Evolutionary conservation across 768 basidiomycete genomes (phyloP).

Genomic region (Amanita molliuscula): DNA sequence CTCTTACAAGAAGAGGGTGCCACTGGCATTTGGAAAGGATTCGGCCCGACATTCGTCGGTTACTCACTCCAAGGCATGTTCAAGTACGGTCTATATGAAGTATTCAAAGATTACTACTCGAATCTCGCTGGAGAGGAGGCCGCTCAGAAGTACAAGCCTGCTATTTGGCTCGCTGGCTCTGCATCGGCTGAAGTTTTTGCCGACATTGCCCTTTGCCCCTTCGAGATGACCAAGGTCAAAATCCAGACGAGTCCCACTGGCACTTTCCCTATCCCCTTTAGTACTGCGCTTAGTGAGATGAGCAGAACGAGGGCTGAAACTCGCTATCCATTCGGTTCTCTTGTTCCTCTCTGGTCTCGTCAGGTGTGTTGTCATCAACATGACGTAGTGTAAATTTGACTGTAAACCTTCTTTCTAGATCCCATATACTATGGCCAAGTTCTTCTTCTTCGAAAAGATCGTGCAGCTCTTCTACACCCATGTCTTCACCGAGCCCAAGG

Average conservation of each 20-base stretch:
- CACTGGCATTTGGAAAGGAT: conserved; percentile 87
- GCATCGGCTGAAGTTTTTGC: conserved; percentile 95
- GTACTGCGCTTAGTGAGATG: conserved; percentile 67
- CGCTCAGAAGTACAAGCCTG: conserved; percentile 71
- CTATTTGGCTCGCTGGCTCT: conserved; percentile 90
- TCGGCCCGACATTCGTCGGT: conserved; percentile 88
- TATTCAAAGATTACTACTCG: conserved; percentile 91
- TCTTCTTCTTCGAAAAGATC: conserved; percentile 91
- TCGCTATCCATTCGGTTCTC: conserved; percentile 77
- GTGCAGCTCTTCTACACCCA: conserved; percentile 82
- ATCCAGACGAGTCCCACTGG: conserved; percentile 71
- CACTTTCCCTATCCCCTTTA: conserved; percentile 71
- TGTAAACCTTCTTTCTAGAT: conserved; percentile 37
- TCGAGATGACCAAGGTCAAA: conserved; percentile 92
- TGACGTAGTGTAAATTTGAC: background rate
- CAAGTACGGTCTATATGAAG: conserved; percentile 97
- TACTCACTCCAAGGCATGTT: conserved; percentile 96
- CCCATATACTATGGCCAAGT: conserved; percentile 99
- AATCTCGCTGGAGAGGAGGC: conserved; percentile 83
- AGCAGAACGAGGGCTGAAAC: conserved; percentile 53
- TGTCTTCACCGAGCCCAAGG: conserved; percentile 74
- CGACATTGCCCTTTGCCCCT: conserved; percentile 90
- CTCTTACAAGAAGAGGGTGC: conserved; percentile 76
- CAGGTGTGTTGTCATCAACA: conserved; percentile 38
- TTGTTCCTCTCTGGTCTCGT: conserved; percentile 83